Percentiles rank a stretch among this genome's conserved stretches.
phyloP scores from a whole-genome alignment of 345 rosid genomes.

The Draba incana region DNA sequence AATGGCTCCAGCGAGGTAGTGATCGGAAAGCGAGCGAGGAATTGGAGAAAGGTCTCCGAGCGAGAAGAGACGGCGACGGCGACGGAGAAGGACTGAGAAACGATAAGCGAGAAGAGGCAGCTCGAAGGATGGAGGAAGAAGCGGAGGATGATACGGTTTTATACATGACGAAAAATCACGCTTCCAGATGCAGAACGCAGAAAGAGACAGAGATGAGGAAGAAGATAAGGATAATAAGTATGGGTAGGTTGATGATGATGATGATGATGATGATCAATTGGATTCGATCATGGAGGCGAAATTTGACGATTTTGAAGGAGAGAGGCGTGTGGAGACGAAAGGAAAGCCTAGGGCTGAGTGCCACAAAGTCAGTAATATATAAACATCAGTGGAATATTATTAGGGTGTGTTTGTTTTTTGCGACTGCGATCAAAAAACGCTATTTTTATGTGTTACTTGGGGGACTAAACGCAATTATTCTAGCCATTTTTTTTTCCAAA shows the following conservation, averaged over 20 bases:
- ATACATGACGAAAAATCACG: constrained; percentile 64
- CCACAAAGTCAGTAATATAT: constrained; percentile 19
- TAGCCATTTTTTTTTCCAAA: no score
- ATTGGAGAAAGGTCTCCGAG: constrained; percentile 54
- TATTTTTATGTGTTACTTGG: no score
- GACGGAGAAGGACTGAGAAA: constrained; percentile 17
- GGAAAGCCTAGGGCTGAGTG: constrained; percentile 36
- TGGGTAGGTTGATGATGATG: constrained; percentile 1
- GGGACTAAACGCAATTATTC: no score
- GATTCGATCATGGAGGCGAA: constrained; percentile 32
- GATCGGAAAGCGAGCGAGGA: constrained; percentile 38
- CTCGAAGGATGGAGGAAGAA: constrained; percentile 61
- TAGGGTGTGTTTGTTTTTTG: not conserved
- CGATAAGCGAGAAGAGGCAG: constrained; percentile 57
- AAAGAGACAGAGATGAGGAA: constrained; percentile 8
- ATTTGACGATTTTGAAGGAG: constrained; percentile 29
- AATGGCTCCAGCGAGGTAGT: constrained; percentile 74
- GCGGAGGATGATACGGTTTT: constrained; percentile 56
- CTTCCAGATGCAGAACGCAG: constrained; percentile 31
- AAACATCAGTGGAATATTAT: not conserved
- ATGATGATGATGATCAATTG: constrained; percentile 12
- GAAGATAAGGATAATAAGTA: constrained; percentile 32
- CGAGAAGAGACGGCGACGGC: constrained; percentile 23
- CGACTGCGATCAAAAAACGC: no score
- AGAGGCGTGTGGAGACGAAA: constrained; percentile 44